Evolutionary conservation across 306 rosid species (phyloP), one percentile per base, ranked within the genome.

Genomic region (Carpinus fangiana): DNA sequence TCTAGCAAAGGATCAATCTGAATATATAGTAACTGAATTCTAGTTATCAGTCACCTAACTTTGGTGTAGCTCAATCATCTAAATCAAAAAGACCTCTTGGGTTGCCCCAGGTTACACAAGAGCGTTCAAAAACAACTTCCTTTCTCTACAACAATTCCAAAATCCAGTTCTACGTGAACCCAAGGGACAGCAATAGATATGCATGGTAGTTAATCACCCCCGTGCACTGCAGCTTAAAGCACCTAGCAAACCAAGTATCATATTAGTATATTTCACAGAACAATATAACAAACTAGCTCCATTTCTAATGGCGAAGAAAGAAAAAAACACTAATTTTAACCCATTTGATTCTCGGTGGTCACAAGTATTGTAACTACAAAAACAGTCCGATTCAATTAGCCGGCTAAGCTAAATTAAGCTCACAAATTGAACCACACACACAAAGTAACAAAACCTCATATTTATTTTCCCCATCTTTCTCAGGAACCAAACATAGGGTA

Each of bases 81-180:
- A 57, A 43, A 81, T 80, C 70, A 71, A 62, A 67, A 77, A 9
- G 11, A 75, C 14, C 55, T 56, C 57, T 73, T 50, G 46, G 50
- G 38, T 23, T 80, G 53, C 61, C 74, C 50, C 5, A 80, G 51
- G 77, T 78, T 54, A 64, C 50, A 54, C 57, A 34, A 70, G 59
- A 85, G 54, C 73, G 75, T 71, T 73, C 50, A 74, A 81, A 43
- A 81, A 78, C 81, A 75, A 82, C 83, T 85, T 85, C 75, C 21
- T 75, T 81, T 70, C 76, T 51, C 79, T 78, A 81, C 88, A 81
- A 78, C 65, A 53, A 81, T 78, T 84, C 84, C 78, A 57, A 54
- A 72, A 78, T 26, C 71, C 71, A 17, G 71, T 12, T 16, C 71
- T 66, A 18, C 50, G 71, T 66, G 71, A 66, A 66, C 71, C 71